phyloP scores from a whole-genome alignment of 129 eudicot species.

The Helianthus annuus region DNA sequence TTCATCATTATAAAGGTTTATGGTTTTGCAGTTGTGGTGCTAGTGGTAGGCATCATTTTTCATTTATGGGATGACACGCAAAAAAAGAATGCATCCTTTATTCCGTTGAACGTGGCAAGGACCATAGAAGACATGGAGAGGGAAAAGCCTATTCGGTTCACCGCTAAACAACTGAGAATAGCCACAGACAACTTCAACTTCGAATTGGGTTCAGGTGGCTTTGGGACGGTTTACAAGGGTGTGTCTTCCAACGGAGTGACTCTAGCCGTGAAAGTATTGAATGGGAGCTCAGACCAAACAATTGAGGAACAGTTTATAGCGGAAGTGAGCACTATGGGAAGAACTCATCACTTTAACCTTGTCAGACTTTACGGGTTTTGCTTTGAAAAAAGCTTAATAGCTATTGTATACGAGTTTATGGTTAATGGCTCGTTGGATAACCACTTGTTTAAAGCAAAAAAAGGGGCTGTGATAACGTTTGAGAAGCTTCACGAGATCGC shows the following conservation, averaged over 20 bases:
- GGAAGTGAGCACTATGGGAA: constrained; percentile 13
- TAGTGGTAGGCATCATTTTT: neutral
- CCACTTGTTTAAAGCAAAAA: neutral
- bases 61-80: neutral
- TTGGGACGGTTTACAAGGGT: constrained; percentile 28
- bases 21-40: neutral
- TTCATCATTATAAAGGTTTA: neutral
- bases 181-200: constrained; percentile 7
- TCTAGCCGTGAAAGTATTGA: constrained; percentile 18
- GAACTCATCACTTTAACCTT: too few species aligned
- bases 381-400: neutral
- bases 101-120: neutral
- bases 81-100: neutral
- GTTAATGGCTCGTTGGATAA: neutral
- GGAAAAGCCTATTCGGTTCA: constrained; percentile 14
- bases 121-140: constrained; percentile 2
- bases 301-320: constrained; percentile 27
- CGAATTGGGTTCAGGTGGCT: constrained; percentile 16
- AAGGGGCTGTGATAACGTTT: neutral
- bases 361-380: neutral
- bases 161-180: constrained; percentile 20
- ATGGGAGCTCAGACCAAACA: neutral
- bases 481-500: neutral
- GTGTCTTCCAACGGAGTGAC: neutral
- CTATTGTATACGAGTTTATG: too few species aligned